phyloP scores from a whole-genome alignment of 2,329 filamentous ascomycete species.

The Epichloe sylvatica region DNA sequence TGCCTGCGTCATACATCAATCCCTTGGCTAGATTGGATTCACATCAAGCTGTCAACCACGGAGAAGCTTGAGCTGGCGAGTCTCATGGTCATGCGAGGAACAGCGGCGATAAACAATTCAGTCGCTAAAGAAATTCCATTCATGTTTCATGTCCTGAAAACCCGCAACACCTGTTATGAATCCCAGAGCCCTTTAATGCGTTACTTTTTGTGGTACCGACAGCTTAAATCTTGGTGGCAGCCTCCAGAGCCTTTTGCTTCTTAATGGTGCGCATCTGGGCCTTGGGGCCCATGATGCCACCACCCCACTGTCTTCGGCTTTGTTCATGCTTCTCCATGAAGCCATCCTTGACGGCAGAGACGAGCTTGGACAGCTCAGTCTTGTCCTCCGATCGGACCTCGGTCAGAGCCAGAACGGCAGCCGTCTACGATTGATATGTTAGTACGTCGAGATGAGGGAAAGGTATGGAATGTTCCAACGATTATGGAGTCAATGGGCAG shows the following conservation, averaged over 20 bases:
- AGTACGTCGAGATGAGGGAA: background rate
- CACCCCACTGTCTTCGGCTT: constrained; percentile 87
- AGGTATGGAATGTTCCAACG: background rate
- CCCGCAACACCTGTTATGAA: constrained; percentile 25
- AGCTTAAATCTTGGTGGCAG: constrained; percentile 90
- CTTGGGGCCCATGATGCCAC: constrained; percentile 98
- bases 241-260: constrained; percentile 88
- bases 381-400: constrained; percentile 98
- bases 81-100: constrained; percentile 4
- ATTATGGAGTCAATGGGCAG: too few species aligned
- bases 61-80: background rate
- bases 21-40: background rate
- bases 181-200: constrained; percentile 25
- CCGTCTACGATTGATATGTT: constrained; percentile 46
- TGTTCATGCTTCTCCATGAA: constrained; percentile 95
- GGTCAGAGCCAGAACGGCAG: constrained; percentile 86
- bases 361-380: constrained; percentile 91
- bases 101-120: constrained; percentile 9
- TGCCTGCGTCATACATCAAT: background rate
- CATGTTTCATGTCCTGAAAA: constrained; percentile 29
- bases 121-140: constrained; percentile 26
- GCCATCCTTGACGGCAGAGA: constrained; percentile 93
- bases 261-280: constrained; percentile 64
- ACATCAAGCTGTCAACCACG: background rate
- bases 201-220: constrained; percentile 22